A percentile compares a stretch with the other conserved stretches of the same genome.
These are phyloP conservation scores for Fusarium sp. DNA, from an alignment of 2,329 filamentous ascomycete genomes.

Conservation along the genomic window DNA sequence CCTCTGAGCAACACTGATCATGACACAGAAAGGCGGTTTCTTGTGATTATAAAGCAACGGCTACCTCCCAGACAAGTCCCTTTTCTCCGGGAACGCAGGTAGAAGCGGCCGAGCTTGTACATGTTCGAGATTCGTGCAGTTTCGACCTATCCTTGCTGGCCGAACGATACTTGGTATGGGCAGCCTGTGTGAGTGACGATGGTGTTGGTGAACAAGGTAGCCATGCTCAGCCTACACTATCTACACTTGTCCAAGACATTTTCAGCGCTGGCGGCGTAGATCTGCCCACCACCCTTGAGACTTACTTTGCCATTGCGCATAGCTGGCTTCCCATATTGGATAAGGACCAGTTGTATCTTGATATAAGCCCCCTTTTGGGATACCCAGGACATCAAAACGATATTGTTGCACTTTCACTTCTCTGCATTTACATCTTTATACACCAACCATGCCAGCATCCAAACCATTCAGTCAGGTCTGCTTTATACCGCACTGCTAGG, in stretches of 20 bases:
- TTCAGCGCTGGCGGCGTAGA: neutral
- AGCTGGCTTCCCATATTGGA: neutral
- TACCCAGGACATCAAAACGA: neutral
- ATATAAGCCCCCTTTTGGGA: neutral
- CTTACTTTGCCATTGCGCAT: neutral
- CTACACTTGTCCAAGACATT: neutral
- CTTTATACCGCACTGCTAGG: neutral
- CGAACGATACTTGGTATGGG: neutral
- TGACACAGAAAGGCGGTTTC: neutral
- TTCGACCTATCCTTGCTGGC: neutral
- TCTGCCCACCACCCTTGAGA: neutral
- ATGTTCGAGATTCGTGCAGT: neutral
- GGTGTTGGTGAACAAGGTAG: neutral
- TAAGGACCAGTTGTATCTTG: neutral
- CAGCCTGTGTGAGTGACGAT: neutral
- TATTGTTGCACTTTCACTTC: neutral
- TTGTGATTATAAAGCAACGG: neutral
- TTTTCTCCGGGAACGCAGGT: neutral
- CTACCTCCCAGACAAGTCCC: neutral
- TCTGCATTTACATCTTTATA: neutral
- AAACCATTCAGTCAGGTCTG: neutral
- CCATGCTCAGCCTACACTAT: neutral
- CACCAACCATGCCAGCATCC: neutral
- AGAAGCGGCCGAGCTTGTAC: neutral
- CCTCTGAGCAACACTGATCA: neutral